Percentiles rank a stretch among this genome's conserved stretches.
phyloP scores from a whole-genome alignment of 1,284 basidiomycete genomes.

The Cryptococcus hybrid region DNA sequence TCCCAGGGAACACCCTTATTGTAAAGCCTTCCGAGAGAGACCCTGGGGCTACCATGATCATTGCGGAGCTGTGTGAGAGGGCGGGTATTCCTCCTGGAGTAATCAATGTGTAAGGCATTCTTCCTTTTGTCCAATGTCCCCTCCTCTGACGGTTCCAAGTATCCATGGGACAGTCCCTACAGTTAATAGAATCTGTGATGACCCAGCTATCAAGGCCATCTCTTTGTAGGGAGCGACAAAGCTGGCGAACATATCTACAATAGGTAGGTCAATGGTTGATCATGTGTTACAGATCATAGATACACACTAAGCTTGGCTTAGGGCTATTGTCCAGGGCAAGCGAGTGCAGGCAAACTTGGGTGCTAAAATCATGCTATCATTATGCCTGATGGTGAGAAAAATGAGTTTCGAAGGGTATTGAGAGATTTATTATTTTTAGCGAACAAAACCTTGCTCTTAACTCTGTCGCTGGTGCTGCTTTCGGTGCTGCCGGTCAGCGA shows the following conservation, averaged over 20 bases:
- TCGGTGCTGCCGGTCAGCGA: slow-evolving; percentile 95
- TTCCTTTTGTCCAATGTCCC: neutral
- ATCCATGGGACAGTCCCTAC: slow-evolving; percentile 87
- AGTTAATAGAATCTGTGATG: slow-evolving; percentile 92
- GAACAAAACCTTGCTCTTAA: slow-evolving; percentile 93
- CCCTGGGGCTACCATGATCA: slow-evolving; percentile 95
- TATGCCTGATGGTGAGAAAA: slow-evolving; percentile 79
- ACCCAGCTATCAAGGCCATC: slow-evolving; percentile 87
- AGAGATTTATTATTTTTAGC: slow-evolving; percentile 54
- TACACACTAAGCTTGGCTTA: neutral
- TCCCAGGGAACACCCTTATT: slow-evolving; percentile 87
- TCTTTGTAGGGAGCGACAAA: slow-evolving; percentile 92
- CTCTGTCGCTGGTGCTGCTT: slow-evolving; percentile 90
- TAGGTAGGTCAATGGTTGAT: slow-evolving; percentile 54
- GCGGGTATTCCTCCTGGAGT: slow-evolving; percentile 70
- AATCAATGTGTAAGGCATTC: slow-evolving; percentile 60
- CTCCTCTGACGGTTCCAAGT: slow-evolving; percentile 40
- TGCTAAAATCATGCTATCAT: slow-evolving; percentile 95
- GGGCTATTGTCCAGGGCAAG: slow-evolving; percentile 61
- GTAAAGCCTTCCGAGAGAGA: slow-evolving; percentile 96
- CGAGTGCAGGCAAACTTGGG: slow-evolving; percentile 90
- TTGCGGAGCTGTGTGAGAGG: slow-evolving; percentile 86
- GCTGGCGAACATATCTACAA: slow-evolving; percentile 95
- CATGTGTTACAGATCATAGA: no score
- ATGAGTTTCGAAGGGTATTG: no score